These are phyloP conservation scores for Suhomyces pyralidae DNA, from an alignment of 805 yeast genomes.

Conservation along the genomic window DNA sequence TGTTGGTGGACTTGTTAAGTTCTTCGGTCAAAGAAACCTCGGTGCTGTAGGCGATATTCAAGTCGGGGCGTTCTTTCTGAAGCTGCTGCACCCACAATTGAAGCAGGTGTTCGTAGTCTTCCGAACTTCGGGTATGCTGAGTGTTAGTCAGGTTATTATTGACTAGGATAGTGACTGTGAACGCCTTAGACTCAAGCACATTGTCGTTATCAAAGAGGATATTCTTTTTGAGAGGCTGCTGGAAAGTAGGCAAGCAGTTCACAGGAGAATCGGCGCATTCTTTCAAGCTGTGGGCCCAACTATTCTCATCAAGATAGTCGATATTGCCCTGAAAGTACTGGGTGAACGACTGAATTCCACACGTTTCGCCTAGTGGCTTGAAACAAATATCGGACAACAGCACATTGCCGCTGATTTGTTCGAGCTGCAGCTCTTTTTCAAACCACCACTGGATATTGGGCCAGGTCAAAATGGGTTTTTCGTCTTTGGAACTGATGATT, in stretches of 20 bases:
- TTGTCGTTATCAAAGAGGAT: constrained; percentile 56
- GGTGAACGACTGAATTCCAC: constrained; percentile 84
- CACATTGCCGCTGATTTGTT: constrained; percentile 21
- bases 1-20: constrained; percentile 73
- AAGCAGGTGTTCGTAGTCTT: constrained; percentile 70
- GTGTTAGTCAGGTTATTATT: constrained; percentile 49
- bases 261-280: constrained; percentile 80
- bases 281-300: constrained; percentile 56
- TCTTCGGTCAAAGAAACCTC: constrained; percentile 85
- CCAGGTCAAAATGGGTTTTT: constrained; percentile 59
- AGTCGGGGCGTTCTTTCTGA: constrained; percentile 47
- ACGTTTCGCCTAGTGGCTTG: constrained; percentile 73
- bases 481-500: constrained; percentile 57
- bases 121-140: constrained; percentile 35
- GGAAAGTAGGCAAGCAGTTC: constrained; percentile 83
- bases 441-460: constrained; percentile 85
- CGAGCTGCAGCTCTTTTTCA: constrained; percentile 58
- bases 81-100: constrained; percentile 52
- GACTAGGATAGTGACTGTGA: constrained; percentile 71
- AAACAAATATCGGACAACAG: constrained; percentile 70
- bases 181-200: constrained; percentile 62
- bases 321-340: constrained; percentile 79
- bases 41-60: constrained; percentile 71
- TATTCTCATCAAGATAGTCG: constrained; percentile 41
- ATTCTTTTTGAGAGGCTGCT: constrained; percentile 78